Evolutionary conservation across 2,329 filamentous ascomycete genomes (phyloP).

Genomic region (Nannizziopsis barbatae): DNA sequence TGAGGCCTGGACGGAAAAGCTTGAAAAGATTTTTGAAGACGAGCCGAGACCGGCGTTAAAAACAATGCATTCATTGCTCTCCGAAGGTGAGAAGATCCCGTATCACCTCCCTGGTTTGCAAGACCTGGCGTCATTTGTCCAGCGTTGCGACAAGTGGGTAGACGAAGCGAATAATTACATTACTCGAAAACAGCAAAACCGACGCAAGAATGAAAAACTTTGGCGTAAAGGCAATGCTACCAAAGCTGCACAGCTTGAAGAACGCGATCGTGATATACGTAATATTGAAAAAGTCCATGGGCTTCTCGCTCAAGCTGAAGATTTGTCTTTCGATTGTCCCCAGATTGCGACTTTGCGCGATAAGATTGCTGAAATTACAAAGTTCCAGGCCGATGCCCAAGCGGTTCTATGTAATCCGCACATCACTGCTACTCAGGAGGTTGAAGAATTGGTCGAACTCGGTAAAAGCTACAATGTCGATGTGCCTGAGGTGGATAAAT

Average conservation of each 20-base stretch:
- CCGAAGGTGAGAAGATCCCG: constrained; percentile 92
- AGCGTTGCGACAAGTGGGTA: constrained; percentile 94
- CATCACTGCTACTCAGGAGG: constrained; percentile 55
- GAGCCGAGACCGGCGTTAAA: constrained; percentile 78
- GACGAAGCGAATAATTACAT: constrained; percentile 95
- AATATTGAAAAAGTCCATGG: constrained; percentile 81
- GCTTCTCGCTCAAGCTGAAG: constrained; percentile 70
- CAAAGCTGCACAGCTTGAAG: constrained; percentile 71
- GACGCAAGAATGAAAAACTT: constrained; percentile 83
- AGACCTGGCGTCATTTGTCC: constrained; percentile 77
- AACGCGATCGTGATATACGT: constrained; percentile 70
- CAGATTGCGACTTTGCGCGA: constrained; percentile 81
- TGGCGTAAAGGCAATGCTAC: constrained; percentile 61
- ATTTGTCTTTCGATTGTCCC: constrained; percentile 82
- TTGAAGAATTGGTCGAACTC: constrained; percentile 83
- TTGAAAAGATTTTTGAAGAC: constrained; percentile 72
- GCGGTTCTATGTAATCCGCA: constrained; percentile 56
- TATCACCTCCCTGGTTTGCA: constrained; percentile 75
- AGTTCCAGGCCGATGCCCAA: constrained; percentile 68
- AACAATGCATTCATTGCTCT: constrained; percentile 66
- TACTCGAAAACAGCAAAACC: constrained; percentile 92
- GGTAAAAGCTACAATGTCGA: constrained; percentile 85
- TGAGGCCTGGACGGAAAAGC: constrained; percentile 81
- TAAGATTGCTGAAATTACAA: constrained; percentile 69
- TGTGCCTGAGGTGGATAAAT: constrained; percentile 71